Evolutionary conservation across 1,139 yeast species (phyloP).

Genomic region (Saccharomyces hybrid): DNA sequence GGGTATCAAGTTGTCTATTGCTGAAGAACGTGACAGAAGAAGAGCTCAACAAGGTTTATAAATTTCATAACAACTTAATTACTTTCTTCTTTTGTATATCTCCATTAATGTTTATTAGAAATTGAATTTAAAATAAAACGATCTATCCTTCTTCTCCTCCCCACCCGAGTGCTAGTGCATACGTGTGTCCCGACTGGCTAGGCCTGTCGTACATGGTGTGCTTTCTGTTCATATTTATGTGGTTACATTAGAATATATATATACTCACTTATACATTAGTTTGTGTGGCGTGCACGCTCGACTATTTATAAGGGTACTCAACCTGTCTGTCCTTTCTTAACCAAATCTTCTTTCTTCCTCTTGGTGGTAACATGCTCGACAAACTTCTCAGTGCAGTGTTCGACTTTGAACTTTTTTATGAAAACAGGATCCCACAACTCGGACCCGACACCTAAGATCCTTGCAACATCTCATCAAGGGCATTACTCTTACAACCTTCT

Average conservation of each 20-base stretch:
- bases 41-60: constrained; percentile 57
- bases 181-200: too few species aligned
- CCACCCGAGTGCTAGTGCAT: too few species aligned
- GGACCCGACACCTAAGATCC: constrained; percentile 90
- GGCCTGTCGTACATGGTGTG: background rate
- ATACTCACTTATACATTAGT: background rate
- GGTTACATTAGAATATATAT: background rate
- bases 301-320: constrained; percentile 69
- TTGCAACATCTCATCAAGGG: constrained; percentile 94
- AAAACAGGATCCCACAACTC: constrained; percentile 96
- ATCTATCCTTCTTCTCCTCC: background rate
- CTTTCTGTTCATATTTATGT: background rate
- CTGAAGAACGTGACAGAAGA: constrained; percentile 99
- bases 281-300: background rate
- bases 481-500: constrained; percentile 95
- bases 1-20: constrained; percentile 95
- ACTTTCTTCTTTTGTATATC: background rate
- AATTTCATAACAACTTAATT: constrained; percentile 7
- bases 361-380: constrained; percentile 78
- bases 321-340: constrained; percentile 70
- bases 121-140: background rate
- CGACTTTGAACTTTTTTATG: constrained; percentile 68
- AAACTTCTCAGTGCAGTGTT: constrained; percentile 72
- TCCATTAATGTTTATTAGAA: constrained; percentile 1
- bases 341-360: constrained; percentile 87